phyloP scores from a whole-genome alignment of 2,329 filamentous ascomycete species.

The Trematosphaeria pertusa region DNA sequence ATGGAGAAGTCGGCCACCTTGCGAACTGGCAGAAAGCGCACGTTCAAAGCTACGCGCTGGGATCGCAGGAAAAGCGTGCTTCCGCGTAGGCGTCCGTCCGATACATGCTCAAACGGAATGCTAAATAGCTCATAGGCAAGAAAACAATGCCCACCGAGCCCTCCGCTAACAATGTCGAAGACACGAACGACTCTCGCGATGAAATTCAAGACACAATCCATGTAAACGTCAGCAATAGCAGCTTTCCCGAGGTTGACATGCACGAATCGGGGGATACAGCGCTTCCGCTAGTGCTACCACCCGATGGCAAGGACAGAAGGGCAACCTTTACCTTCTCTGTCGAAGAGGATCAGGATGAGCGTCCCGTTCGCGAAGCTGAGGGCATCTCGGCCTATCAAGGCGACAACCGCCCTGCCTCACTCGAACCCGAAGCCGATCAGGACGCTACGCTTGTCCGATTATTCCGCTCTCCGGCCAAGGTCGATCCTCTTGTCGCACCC shows the following conservation, averaged over 20 bases:
- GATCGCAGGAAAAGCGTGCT: slow-evolving; percentile 45
- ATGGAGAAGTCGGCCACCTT: slow-evolving; percentile 34
- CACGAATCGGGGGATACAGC: slow-evolving; percentile 1
- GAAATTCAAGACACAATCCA: slow-evolving; percentile 20
- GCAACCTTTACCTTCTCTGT: slow-evolving; percentile 27
- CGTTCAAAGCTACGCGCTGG: slow-evolving; percentile 46
- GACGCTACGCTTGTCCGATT: slow-evolving; percentile 28
- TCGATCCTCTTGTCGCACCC: not conserved
- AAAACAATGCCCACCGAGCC: slow-evolving; percentile 14
- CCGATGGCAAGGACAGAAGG: slow-evolving; percentile 11
- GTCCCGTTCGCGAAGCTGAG: slow-evolving; percentile 10
- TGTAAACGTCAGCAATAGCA: slow-evolving; percentile 19
- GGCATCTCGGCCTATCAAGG: slow-evolving; percentile 11
- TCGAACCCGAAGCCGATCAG: slow-evolving; percentile 12
- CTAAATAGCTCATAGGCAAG: slow-evolving; percentile 36
- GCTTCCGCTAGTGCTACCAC: not conserved
- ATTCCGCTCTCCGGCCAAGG: slow-evolving; percentile 32
- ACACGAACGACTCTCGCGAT: slow-evolving; percentile 17
- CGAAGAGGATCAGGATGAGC: slow-evolving; percentile 17
- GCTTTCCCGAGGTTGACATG: slow-evolving; percentile 14
- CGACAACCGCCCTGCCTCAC: slow-evolving; percentile 3
- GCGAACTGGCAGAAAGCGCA: slow-evolving; percentile 33
- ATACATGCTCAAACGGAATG: not conserved
- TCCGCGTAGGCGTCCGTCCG: slow-evolving; percentile 31
- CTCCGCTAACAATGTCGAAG: slow-evolving; percentile 8